Percentiles rank a stretch among this genome's conserved stretches.
Conservation (phyloP, 2,329 filamentous ascomycete species). For the Dactylellina cionopaga region DNA sequence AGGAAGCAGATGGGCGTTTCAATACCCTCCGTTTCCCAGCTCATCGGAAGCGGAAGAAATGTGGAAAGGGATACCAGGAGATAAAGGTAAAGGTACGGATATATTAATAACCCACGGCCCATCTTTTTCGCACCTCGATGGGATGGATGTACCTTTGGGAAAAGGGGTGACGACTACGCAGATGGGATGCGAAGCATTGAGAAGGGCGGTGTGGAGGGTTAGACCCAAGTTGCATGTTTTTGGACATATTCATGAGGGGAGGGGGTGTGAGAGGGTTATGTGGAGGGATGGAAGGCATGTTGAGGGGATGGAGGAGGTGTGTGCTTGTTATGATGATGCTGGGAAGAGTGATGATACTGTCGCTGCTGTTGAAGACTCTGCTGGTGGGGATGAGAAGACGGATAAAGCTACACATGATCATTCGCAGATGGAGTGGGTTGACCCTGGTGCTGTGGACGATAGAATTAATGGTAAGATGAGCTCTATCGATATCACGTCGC, state of each 20-base stretch:
- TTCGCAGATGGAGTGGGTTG: constrained; percentile 42
- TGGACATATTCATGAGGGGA: constrained; percentile 76
- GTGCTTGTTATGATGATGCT: constrained; percentile 18
- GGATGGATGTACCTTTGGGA: constrained; percentile 30
- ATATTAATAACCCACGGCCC: constrained; percentile 78
- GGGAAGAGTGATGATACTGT: not conserved
- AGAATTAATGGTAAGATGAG: constrained; percentile 34
- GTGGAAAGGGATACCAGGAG: constrained; percentile 65
- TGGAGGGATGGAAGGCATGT: constrained; percentile 66
- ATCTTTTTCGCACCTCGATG: constrained; percentile 70
- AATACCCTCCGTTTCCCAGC: constrained; percentile 63
- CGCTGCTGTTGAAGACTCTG: not conserved
- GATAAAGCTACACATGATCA: constrained; percentile 24
- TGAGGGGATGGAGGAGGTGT: constrained; percentile 40
- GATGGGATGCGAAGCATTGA: constrained; percentile 71
- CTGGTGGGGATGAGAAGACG: not conserved
- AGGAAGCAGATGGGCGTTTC: constrained; percentile 34
- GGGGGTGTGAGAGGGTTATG: constrained; percentile 71
- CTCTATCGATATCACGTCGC: constrained; percentile 20
- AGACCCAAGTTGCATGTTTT: constrained; percentile 74
- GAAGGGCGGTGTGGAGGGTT: constrained; percentile 69
- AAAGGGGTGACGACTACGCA: constrained; percentile 58
- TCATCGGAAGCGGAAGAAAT: constrained; percentile 4
- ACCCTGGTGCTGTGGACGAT: constrained; percentile 34
- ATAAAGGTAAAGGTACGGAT: no score